phyloP scores from a whole-genome alignment of 2,329 filamentous ascomycete species.

The Alternaria sp. region DNA sequence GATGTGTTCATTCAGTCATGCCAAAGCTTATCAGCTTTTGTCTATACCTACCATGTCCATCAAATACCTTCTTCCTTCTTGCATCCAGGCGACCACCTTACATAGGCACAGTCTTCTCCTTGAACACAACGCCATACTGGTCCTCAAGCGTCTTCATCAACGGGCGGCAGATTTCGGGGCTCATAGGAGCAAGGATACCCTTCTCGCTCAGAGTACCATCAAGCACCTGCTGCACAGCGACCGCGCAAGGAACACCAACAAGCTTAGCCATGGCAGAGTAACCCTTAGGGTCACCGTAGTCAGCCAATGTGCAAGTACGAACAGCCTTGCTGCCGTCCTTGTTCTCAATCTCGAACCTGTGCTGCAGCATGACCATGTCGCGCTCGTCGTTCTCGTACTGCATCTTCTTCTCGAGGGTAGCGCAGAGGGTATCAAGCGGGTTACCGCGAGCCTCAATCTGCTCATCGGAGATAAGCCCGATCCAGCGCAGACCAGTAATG shows the following conservation, averaged over 20 bases:
- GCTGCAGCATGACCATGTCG: conserved; percentile 80
- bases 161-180: conserved; percentile 71
- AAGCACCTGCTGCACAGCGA: conserved; percentile 78
- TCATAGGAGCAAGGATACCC: conserved; percentile 80
- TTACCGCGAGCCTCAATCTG: conserved; percentile 75
- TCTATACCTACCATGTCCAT: conserved; percentile 4
- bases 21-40: background rate
- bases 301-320: conserved; percentile 78
- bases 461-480: conserved; percentile 70
- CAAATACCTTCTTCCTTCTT: background rate
- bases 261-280: conserved; percentile 86
- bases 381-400: conserved; percentile 82
- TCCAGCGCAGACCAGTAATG: conserved; percentile 75
- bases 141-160: conserved; percentile 80
- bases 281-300: conserved; percentile 80
- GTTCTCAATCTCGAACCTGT: conserved; percentile 84
- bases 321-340: conserved; percentile 79
- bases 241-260: conserved; percentile 76
- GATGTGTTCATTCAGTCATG: background rate
- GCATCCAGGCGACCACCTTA: conserved; percentile 6
- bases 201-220: conserved; percentile 74
- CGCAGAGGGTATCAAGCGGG: conserved; percentile 89
- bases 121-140: conserved; percentile 75
- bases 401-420: conserved; percentile 90
- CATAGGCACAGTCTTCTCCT: conserved; percentile 65